Conservation (phyloP, 75 land plant genomes). For the Sequoiadendron giganteum region DNA sequence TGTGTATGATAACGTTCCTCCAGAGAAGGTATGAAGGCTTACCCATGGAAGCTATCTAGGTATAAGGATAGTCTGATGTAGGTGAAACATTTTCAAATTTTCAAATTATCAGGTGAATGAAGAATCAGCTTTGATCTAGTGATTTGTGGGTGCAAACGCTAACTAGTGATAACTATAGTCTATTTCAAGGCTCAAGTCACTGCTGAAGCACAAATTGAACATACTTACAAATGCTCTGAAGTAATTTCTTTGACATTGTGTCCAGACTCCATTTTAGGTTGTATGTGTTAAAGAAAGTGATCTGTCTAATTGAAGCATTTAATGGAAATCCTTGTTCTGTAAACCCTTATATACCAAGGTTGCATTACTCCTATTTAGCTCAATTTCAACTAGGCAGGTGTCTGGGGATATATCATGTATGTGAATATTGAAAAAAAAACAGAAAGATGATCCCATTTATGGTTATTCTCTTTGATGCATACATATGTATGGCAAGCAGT, state of each 20-base stretch:
- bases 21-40: slow-evolving; percentile 33
- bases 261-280: not conserved
- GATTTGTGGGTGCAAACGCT: not conserved
- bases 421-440: not conserved
- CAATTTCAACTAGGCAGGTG: not conserved
- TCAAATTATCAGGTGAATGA: not conserved
- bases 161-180: not conserved
- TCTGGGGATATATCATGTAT: not conserved
- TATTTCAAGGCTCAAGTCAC: not conserved
- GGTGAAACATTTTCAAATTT: not conserved
- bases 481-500: not conserved
- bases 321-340: not conserved
- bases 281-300: not conserved
- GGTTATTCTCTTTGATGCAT: not conserved
- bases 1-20: slow-evolving; percentile 29
- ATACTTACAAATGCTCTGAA: not conserved
- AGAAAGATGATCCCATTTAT: not conserved
- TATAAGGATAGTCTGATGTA: not conserved
- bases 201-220: not conserved
- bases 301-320: not conserved
- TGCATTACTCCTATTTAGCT: not conserved
- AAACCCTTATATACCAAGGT: not conserved
- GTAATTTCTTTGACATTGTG: not conserved
- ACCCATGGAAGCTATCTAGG: not conserved
- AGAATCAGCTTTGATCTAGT: not conserved